Conservation (phyloP, 2,329 filamentous ascomycete species). For the Fusarium mundagurra region DNA sequence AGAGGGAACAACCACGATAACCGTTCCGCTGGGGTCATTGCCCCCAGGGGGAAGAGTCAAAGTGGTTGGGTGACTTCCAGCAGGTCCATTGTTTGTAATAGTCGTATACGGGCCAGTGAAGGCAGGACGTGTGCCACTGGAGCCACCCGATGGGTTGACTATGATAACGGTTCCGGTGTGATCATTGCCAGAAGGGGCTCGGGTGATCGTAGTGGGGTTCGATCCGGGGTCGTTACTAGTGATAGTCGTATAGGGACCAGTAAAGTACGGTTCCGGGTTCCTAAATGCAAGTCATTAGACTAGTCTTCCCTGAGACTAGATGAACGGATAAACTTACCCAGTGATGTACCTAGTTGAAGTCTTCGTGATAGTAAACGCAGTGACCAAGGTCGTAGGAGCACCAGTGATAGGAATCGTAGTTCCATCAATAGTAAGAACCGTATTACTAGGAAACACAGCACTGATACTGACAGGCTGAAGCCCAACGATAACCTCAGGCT, state of each 20-base stretch:
- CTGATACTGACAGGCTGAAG: conserved; percentile 1
- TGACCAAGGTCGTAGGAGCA: conserved; percentile 6
- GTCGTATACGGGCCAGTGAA: conserved; percentile 1
- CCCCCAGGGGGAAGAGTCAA: background rate
- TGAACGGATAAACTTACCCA: background rate
- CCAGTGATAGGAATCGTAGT: background rate
- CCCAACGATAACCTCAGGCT: background rate
- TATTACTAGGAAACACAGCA: background rate
- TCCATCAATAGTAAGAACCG: background rate
- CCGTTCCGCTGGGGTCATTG: background rate
- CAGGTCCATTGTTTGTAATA: background rate
- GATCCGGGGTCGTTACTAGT: background rate
- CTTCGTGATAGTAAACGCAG: background rate
- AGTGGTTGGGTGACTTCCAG: background rate
- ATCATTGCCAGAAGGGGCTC: background rate
- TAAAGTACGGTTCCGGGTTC: background rate
- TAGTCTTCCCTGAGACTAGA: rapidly evolving
- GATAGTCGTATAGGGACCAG: background rate
- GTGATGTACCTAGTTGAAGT: background rate
- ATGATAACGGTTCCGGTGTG: background rate
- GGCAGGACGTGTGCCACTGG: background rate
- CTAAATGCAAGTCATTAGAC: background rate
- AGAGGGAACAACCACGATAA: background rate
- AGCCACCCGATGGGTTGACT: background rate
- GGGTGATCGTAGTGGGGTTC: background rate